Evolutionary conservation across 148 eudicot genomes (phyloP).

Genomic region (Salicornia ramosissima): DNA sequence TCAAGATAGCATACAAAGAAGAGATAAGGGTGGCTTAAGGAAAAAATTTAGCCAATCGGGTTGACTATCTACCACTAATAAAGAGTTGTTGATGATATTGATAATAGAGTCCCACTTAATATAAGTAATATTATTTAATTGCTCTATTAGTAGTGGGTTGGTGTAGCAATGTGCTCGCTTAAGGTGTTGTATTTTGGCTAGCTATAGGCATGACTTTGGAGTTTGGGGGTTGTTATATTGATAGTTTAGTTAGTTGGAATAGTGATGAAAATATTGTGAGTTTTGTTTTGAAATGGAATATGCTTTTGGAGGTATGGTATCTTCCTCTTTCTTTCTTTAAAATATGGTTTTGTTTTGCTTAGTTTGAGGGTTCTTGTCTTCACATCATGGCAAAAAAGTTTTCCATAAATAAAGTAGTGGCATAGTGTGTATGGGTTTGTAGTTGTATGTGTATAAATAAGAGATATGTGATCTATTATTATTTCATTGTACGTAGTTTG

Average conservation of each 20-base stretch:
- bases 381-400: slow-evolving; percentile 5
- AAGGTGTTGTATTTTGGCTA: slow-evolving; percentile 9
- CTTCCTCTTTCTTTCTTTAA: neutral
- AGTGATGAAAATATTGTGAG: slow-evolving; percentile 3
- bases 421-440: neutral
- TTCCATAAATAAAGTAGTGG: neutral
- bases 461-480: neutral
- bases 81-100: no score
- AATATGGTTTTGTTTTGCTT: slow-evolving; percentile 8
- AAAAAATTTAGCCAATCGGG: no score
- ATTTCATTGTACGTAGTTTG: neutral
- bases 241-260: slow-evolving; percentile 33
- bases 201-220: neutral
- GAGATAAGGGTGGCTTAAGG: slow-evolving; percentile 19
- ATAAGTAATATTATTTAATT: no score
- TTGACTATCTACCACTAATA: no score
- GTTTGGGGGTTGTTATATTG: slow-evolving; percentile 10
- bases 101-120: no score
- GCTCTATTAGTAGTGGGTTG: no score
- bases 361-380: slow-evolving; percentile 15
- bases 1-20: neutral
- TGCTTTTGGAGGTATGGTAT: slow-evolving; percentile 18
- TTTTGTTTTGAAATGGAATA: slow-evolving; percentile 17
- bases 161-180: no score
- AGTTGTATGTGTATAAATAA: neutral